Conservation (phyloP, 176 grass and related monocot species). For the Lolium rigidum region DNA sequence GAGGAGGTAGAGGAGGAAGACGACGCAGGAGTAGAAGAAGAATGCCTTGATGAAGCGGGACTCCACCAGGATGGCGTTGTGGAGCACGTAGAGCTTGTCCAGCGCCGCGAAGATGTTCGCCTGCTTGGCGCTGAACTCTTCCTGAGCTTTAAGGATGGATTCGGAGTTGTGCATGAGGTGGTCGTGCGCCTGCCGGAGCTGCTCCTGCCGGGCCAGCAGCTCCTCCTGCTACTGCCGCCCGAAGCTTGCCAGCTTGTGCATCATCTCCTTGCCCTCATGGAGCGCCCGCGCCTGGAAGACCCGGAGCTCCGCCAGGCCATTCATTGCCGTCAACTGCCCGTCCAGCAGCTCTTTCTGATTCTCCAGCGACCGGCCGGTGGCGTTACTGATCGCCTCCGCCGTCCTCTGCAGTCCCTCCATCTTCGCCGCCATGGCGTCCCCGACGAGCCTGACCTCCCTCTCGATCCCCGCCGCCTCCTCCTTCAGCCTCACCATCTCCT, state of each 20-base stretch:
- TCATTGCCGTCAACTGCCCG: constrained; percentile 44
- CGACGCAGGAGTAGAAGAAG: constrained; percentile 71
- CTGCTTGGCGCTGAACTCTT: constrained; percentile 78
- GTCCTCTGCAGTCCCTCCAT: constrained; percentile 61
- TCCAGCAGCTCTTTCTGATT: constrained; percentile 61
- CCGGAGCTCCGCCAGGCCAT: constrained; percentile 48
- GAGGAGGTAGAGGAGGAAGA: constrained; percentile 80
- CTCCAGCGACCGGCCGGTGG: constrained; percentile 53
- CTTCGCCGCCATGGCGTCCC: constrained; percentile 58
- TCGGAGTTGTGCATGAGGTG: constrained; percentile 67
- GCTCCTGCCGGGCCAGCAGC: constrained; percentile 59
- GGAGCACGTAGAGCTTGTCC: constrained; percentile 68
- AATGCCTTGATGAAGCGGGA: constrained; percentile 82
- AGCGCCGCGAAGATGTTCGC: constrained; percentile 72
- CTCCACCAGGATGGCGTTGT: constrained; percentile 68
- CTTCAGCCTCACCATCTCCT: constrained; percentile 53
- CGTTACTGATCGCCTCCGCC: constrained; percentile 54
- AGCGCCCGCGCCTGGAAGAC: constrained; percentile 53
- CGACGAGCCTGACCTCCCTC: constrained; percentile 49
- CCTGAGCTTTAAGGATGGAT: constrained; percentile 65
- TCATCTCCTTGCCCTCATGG: constrained; percentile 56
- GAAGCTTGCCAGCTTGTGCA: constrained; percentile 62
- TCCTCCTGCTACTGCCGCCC: constrained; percentile 66
- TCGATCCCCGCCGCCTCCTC: constrained; percentile 51
- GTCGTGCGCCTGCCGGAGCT: constrained; percentile 59